A percentile compares a stretch with the other conserved stretches of the same genome.
phyloP scores from a whole-genome alignment of 2,329 filamentous ascomycete genomes.

The Phoma sp. region DNA sequence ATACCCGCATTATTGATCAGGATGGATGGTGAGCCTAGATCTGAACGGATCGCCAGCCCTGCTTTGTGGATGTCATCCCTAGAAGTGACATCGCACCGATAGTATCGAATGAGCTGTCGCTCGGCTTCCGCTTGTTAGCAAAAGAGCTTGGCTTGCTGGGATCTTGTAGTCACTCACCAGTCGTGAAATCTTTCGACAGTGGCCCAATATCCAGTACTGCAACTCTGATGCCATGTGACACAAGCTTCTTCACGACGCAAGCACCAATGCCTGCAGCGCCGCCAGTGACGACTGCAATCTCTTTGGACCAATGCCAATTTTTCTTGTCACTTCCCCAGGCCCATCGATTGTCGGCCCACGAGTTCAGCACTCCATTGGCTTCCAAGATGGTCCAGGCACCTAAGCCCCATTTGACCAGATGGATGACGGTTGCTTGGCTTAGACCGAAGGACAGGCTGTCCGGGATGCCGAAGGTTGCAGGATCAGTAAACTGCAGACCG shows the following conservation, averaged over 20 bases:
- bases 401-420: conserved; percentile 36
- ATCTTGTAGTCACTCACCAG: conserved; percentile 24
- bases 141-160: neutral
- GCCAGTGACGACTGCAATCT: conserved; percentile 47
- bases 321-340: conserved; percentile 37
- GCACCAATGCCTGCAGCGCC: conserved; percentile 46
- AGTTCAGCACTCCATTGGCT: conserved; percentile 36
- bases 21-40: conserved; percentile 41
- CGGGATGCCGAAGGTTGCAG: conserved; percentile 27
- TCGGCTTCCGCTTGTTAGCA: conserved; percentile 32
- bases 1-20: conserved; percentile 49
- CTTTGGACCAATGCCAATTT: conserved; percentile 39
- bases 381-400: conserved; percentile 31
- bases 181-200: conserved; percentile 34
- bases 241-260: conserved; percentile 39
- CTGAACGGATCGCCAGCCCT: conserved; percentile 41
- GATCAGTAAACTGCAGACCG: conserved; percentile 23
- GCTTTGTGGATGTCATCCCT: conserved; percentile 34
- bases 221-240: conserved; percentile 40
- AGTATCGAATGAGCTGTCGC: conserved; percentile 28
- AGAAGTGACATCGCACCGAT: conserved; percentile 45
- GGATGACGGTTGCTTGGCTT: conserved; percentile 31
- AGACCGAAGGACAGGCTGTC: conserved; percentile 23
- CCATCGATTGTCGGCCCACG: conserved; percentile 50
- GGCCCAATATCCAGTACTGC: conserved; percentile 45